phyloP scores from a whole-genome alignment of 1,139 yeast genomes.

The Casaregolazyma suthepensis region DNA sequence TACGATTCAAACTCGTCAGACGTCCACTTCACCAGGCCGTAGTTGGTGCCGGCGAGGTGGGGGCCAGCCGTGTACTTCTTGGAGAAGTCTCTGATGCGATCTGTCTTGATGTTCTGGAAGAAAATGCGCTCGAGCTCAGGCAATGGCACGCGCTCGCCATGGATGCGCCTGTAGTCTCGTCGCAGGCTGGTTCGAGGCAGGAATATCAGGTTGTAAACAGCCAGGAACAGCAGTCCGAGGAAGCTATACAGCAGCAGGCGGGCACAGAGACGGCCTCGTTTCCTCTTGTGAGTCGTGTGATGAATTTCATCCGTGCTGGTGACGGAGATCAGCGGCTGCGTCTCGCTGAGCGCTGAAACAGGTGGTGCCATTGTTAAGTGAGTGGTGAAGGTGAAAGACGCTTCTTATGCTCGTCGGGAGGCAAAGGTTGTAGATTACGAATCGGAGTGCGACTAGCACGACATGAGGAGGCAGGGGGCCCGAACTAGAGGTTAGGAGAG shows the following conservation, averaged over 20 bases:
- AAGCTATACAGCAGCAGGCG: constrained; percentile 27
- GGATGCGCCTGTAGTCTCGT: constrained; percentile 74
- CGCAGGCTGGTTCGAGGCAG: constrained; percentile 82
- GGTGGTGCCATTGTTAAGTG: background rate
- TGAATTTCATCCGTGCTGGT: background rate
- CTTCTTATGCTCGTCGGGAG: background rate
- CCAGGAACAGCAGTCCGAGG: constrained; percentile 48
- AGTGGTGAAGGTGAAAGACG: background rate
- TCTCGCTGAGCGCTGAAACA: constrained; percentile 9
- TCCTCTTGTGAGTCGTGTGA: constrained; percentile 6
- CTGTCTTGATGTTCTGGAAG: constrained; percentile 25
- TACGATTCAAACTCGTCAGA: constrained; percentile 53
- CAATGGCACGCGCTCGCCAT: constrained; percentile 31
- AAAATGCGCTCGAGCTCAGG: constrained; percentile 31
- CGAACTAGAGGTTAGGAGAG: background rate
- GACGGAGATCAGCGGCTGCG: constrained; percentile 12
- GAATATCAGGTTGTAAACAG: constrained; percentile 62
- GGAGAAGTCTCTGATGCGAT: constrained; percentile 26
- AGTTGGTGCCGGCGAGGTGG: constrained; percentile 69
- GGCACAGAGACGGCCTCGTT: constrained; percentile 9
- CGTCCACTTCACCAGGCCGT: constrained; percentile 62
- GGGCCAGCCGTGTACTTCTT: constrained; percentile 49
- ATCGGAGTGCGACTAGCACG: background rate
- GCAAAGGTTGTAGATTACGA: background rate
- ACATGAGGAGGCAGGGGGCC: background rate